phyloP scores from a whole-genome alignment of 108 stramenopile species.

The Discostella pseudostelligera region DNA sequence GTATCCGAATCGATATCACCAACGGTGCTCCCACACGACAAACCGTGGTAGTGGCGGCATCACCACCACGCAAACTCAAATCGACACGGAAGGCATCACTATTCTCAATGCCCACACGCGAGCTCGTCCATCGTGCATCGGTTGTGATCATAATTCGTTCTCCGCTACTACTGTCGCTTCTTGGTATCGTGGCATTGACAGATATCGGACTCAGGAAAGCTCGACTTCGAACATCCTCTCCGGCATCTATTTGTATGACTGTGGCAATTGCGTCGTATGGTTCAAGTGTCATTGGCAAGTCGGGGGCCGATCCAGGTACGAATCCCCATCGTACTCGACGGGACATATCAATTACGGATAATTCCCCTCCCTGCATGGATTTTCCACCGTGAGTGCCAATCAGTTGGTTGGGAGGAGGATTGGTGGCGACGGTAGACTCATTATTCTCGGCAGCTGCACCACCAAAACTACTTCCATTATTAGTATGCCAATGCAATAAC shows the following conservation, averaged over 20 bases:
- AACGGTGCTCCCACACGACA: conserved; percentile 67
- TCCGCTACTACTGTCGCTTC: neutral
- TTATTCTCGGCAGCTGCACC: neutral
- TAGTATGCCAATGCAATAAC: conserved; percentile 11
- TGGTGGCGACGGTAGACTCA: too few species aligned
- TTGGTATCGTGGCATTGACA: conserved; percentile 63
- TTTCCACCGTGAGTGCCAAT: conserved; percentile 8
- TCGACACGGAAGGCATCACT: conserved; percentile 78
- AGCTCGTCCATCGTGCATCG: conserved; percentile 76
- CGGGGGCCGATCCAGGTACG: conserved; percentile 57
- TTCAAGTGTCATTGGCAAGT: conserved; percentile 61
- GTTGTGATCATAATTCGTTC: conserved; percentile 59
- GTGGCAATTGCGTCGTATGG: conserved; percentile 72
- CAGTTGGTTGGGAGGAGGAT: neutral
- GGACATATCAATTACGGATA: conserved; percentile 71
- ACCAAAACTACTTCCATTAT: neutral
- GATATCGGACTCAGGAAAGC: conserved; percentile 70
- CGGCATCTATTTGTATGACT: conserved; percentile 73
- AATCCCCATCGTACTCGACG: conserved; percentile 76
- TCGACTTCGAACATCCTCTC: conserved; percentile 46
- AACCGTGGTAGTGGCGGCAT: conserved; percentile 27
- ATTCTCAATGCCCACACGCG: conserved; percentile 67
- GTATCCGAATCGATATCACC: conserved; percentile 60
- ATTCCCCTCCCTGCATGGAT: conserved; percentile 50
- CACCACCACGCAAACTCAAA: conserved; percentile 47